Base-by-base conservation (phyloP, 2,329 filamentous ascomycete genomes). In the Bipolaris sorokiniana region DNA sequence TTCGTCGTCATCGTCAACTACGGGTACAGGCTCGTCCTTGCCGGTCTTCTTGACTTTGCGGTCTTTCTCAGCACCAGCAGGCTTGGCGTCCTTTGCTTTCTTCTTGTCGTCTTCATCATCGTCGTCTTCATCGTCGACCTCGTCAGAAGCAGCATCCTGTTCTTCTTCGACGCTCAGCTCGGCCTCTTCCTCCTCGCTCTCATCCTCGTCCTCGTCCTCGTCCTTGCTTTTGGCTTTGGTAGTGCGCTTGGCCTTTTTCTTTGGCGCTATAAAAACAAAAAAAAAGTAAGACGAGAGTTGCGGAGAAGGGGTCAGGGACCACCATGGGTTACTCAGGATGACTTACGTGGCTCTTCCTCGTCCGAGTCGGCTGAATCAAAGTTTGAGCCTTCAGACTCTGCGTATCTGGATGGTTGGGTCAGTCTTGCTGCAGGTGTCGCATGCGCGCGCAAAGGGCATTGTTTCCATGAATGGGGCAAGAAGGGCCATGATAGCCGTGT, bases 311-410 rank as follows among this genome's bases (percentile, higher is more conserved):
- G 16, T 15, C 13, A 13, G 16, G 16, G n/a, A 23, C 28, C 28
- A 5, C 28, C 37, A 16, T 20, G 20, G 13, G 13, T 15, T 42
- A 37, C 16, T 1, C 10, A 31, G 28, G 11, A 28, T 34, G 31
- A 66, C 72, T 73, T 67, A 76, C 71, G 73, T 59, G 71, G 73
- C 51, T 68, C 75, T 52, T 71, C 71, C 7, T 68, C 73, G 26
- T 73, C 71, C 4, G 70, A 72, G n/a, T 72, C 74, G 18, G 72
- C 74, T 47, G 72, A 73, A 49, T 72, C 74, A 54, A 74, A 76
- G 54, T 72, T 69, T 38, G 73, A 76, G 48, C 68, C 73, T 9
- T 76, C 74, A 18, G 72, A 75, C 44, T 76, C 74, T 40, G 71
- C 70, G 54, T 76, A 76, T 66, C 75, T 76, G 58, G n/a, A 16